A percentile compares a stretch with the other conserved stretches of the same genome.
Evolutionary conservation across 345 rosid genomes (phyloP).

Genomic region (Eucalyptus regnans): DNA sequence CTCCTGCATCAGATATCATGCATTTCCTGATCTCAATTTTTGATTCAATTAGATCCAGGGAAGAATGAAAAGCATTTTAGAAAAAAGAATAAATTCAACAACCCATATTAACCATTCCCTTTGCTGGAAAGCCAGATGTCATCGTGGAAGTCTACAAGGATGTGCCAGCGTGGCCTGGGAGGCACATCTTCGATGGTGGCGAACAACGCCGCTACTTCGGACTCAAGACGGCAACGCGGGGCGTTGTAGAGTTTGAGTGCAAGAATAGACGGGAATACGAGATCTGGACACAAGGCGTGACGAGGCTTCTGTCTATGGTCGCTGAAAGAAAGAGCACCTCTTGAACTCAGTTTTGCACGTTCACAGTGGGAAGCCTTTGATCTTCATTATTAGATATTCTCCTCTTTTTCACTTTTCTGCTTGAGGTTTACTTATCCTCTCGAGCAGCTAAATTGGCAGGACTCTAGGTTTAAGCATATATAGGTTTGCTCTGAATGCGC

Average conservation of each 20-base stretch:
- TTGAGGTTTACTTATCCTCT: background rate
- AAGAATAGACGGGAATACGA: slow-evolving; percentile 63
- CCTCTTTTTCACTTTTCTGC: background rate
- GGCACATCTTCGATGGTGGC: slow-evolving; percentile 58
- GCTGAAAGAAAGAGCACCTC: slow-evolving; percentile 29
- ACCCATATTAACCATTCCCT: background rate
- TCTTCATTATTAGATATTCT: background rate
- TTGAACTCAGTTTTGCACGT: slow-evolving; percentile 3
- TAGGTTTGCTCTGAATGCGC: background rate
- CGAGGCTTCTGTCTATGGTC: slow-evolving; percentile 46
- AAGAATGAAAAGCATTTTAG: background rate
- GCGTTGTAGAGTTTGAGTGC: slow-evolving; percentile 77
- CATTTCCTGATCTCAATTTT: background rate
- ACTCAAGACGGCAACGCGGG: slow-evolving; percentile 51
- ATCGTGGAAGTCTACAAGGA: slow-evolving; percentile 65
- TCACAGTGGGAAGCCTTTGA: background rate
- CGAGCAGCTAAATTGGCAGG: background rate
- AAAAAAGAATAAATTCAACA: background rate
- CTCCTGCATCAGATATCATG: background rate
- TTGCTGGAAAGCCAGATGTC: slow-evolving; percentile 26
- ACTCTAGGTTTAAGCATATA: background rate
- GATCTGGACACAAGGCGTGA: slow-evolving; percentile 75
- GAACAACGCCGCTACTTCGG: slow-evolving; percentile 74
- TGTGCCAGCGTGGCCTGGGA: slow-evolving; percentile 87
- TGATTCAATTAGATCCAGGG: background rate